Base-by-base conservation (phyloP, 2,329 filamentous ascomycete genomes). In the Hymenoscyphus fructigenus region DNA sequence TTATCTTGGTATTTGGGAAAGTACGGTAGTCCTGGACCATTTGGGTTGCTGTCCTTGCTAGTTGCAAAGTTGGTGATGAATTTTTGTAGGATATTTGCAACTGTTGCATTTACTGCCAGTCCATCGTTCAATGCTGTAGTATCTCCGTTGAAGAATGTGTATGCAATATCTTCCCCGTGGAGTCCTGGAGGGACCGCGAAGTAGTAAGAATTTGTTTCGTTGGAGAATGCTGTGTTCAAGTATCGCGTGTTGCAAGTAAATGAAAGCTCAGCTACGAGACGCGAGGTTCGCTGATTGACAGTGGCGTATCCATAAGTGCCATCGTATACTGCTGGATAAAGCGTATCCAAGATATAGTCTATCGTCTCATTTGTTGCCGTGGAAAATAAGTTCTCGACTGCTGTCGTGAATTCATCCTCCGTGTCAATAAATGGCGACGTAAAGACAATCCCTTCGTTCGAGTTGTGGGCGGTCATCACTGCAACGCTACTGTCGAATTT, bases 201-300 rank as follows among this genome's bases (percentile, higher is more conserved):
- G 28, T 81, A 73, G 75, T 87, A 86, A 1, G 77, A 77, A 71
- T 82, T 83, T 0, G 82, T 82, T 10, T 78, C 60, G 72, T 83
- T 82, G 12, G 72, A 69, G 72, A 76, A 81, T 7, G 80, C 83
- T 1, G 74, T 75, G 62, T 79, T 78, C 3, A 87, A 76, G 69
- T 79, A 84, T 70, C 80, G 77, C 15, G 83, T 80, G 68, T 84
- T 84, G 78, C 85, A 87, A 36, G 76, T 75, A 69, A 84, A 83
- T 64, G 73, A 65, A 5, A 73, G 63, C 62, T 87, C 84, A 14
- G 78, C 72, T 47, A 78, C 73, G 12, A 82, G 72, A 1, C 80
- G 75, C 12, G 75, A 73, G 0, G 76, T 75, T 9, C 84, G 81
- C 14, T 72, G 74, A 67, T 79, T 79, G 44, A 82, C 69, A 57